Percentiles rank a stretch among this genome's conserved stretches.
Evolutionary conservation across 345 rosid species (phyloP).

Genomic region (Passiflora organensis): DNA sequence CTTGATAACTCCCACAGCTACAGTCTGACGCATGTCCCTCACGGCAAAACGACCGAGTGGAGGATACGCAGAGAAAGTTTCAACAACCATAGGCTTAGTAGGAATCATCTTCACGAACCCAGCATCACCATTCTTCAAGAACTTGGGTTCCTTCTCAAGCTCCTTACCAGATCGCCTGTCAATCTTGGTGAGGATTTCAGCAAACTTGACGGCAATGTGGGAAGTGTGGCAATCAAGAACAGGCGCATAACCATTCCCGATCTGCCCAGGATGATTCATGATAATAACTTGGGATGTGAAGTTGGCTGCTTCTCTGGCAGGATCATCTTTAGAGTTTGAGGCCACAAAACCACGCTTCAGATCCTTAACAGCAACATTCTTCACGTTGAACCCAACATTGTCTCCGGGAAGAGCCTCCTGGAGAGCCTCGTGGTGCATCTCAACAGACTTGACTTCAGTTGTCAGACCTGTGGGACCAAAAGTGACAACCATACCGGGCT

Average conservation of each 20-base stretch:
- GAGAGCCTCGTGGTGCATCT: constrained; percentile 95
- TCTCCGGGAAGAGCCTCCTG: no score
- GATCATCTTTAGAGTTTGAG: no score
- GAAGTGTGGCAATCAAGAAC: constrained; percentile 84
- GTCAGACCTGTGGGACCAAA: constrained; percentile 70
- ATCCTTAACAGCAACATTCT: no score
- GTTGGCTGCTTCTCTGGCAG: constrained; percentile 66
- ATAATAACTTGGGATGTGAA: constrained; percentile 81
- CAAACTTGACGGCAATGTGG: constrained; percentile 75
- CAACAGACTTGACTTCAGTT: constrained; percentile 86
- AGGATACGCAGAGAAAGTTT: constrained; percentile 69
- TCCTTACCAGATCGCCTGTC: constrained; percentile 75
- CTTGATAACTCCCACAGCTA: no score
- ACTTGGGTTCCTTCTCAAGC: constrained; percentile 80
- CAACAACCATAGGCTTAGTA: constrained; percentile 88
- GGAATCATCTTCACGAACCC: constrained; percentile 86
- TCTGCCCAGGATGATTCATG: constrained; percentile 91
- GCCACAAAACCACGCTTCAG: no score
- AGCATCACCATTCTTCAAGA: constrained; percentile 79
- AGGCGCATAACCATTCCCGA: constrained; percentile 80
- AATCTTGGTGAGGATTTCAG: constrained; percentile 62
- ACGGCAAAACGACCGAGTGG: constrained; percentile 86
- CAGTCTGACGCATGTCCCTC: constrained; percentile 90
- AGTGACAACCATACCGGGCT: no score
- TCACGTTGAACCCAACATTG: no score